Evolutionary conservation across 805 yeast genomes (phyloP).

Genomic region (Saccharomycopsis selenospora): DNA sequence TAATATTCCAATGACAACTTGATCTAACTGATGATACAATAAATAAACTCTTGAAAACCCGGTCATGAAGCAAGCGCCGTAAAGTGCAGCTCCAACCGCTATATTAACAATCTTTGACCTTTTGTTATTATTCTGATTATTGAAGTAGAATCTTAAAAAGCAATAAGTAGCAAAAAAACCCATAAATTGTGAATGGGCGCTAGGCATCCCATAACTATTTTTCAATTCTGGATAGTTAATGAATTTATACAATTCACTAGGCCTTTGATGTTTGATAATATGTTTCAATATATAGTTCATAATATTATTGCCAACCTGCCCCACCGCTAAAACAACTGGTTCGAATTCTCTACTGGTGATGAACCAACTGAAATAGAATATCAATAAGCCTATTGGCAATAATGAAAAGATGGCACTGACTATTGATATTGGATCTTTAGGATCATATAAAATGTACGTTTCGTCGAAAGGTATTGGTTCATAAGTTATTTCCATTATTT

Average conservation of each 20-base stretch:
- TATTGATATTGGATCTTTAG: slow-evolving; percentile 52
- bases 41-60: slow-evolving; percentile 69
- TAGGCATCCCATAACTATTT: slow-evolving; percentile 89
- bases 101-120: slow-evolving; percentile 24
- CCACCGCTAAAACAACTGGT: slow-evolving; percentile 74
- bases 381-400: slow-evolving; percentile 69
- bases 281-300: slow-evolving; percentile 63
- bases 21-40: slow-evolving; percentile 65
- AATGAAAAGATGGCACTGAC: slow-evolving; percentile 67
- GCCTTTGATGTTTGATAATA: slow-evolving; percentile 65
- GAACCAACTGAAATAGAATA: slow-evolving; percentile 80
- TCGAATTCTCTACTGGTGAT: slow-evolving; percentile 77
- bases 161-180: slow-evolving; percentile 67
- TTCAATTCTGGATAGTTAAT: slow-evolving; percentile 33
- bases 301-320: slow-evolving; percentile 75
- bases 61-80: slow-evolving; percentile 35
- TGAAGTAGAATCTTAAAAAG: slow-evolving; percentile 35
- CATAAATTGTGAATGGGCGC: slow-evolving; percentile 95
- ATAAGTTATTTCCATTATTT: too few species aligned
- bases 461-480: slow-evolving; percentile 65
- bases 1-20: slow-evolving; percentile 64
- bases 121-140: slow-evolving; percentile 35
- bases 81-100: slow-evolving; percentile 28
- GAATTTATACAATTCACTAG: slow-evolving; percentile 36
- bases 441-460: slow-evolving; percentile 75